Conservation (phyloP, 2,329 filamentous ascomycete species). For the Curvularia sp. region DNA sequence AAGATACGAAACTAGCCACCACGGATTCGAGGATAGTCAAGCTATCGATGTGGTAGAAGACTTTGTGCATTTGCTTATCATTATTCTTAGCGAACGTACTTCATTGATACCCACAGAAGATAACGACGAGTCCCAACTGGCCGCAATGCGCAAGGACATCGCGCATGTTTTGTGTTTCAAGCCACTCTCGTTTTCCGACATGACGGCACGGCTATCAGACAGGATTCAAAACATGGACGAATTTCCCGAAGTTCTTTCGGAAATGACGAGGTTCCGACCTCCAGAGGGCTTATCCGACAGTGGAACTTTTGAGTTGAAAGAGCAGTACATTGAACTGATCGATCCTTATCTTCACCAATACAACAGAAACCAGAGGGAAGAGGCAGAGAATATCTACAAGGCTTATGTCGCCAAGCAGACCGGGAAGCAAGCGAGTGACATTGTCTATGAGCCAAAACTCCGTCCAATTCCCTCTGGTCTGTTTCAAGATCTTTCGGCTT, state of each 20-base stretch:
- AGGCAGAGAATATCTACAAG: constrained; percentile 88
- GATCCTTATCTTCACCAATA: constrained; percentile 97
- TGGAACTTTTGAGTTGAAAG: constrained; percentile 91
- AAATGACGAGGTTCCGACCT: constrained; percentile 86
- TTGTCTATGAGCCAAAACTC: constrained; percentile 90
- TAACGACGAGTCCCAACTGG: constrained; percentile 68
- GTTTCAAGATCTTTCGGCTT: constrained; percentile 77
- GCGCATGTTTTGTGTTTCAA: constrained; percentile 96
- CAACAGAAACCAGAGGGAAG: constrained; percentile 94
- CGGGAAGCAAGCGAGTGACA: constrained; percentile 78
- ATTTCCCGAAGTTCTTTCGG: constrained; percentile 81
- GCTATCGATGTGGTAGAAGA: constrained; percentile 94
- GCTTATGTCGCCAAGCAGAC: constrained; percentile 86
- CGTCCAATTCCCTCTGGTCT: constrained; percentile 76
- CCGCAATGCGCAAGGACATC: constrained; percentile 85
- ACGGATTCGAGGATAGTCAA: constrained; percentile 83
- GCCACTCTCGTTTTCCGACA: constrained; percentile 91
- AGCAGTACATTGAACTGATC: constrained; percentile 83
- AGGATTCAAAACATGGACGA: constrained; percentile 88
- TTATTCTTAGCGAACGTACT: constrained; percentile 86
- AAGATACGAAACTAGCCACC: constrained; percentile 68
- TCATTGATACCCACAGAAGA: constrained; percentile 74
- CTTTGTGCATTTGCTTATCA: constrained; percentile 90
- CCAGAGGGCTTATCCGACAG: constrained; percentile 92
- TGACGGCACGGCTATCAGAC: constrained; percentile 84